Evolutionary conservation across 2,329 filamentous ascomycete genomes (phyloP).

Genomic region (Fusarium setosum): DNA sequence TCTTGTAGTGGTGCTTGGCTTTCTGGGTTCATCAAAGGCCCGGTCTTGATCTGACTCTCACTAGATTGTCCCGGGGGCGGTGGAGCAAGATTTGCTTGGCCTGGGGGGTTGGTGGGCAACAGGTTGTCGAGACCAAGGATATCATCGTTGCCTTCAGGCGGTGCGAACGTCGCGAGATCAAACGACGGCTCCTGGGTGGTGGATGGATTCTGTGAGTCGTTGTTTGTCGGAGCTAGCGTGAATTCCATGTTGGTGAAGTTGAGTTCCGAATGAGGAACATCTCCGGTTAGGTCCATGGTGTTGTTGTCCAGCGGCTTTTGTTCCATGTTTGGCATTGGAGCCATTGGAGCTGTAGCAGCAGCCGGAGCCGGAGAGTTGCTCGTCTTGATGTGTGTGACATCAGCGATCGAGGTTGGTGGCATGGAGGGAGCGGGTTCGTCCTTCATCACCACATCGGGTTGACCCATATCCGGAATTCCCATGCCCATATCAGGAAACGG

Average conservation of each 20-base stretch:
- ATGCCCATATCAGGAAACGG: conserved; percentile 69
- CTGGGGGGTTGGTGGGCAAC: conserved; percentile 39
- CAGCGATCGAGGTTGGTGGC: conserved; percentile 15
- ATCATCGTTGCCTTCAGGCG: conserved; percentile 46
- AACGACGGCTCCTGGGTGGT: conserved; percentile 54
- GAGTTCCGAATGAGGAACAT: conserved; percentile 50
- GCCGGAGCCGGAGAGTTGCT: conserved; percentile 30
- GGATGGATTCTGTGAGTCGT: conserved; percentile 39
- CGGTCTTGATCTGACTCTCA: conserved; percentile 22
- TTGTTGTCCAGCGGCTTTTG: conserved; percentile 39
- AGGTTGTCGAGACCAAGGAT: conserved; percentile 46
- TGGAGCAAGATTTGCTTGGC: conserved; percentile 23
- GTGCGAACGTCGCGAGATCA: conserved; percentile 58
- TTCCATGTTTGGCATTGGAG: conserved; percentile 44
- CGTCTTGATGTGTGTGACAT: conserved; percentile 40
- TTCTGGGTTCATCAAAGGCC: conserved; percentile 9
- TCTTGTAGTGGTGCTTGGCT: conserved; percentile 15
- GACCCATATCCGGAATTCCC: conserved; percentile 50
- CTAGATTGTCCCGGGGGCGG: conserved; percentile 17
- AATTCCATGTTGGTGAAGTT: conserved; percentile 70
- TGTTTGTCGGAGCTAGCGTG: conserved; percentile 58
- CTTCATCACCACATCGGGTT: conserved; percentile 34
- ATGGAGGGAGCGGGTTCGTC: conserved; percentile 30
- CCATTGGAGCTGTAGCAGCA: conserved; percentile 32
- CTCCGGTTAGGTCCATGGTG: conserved; percentile 31